These are phyloP conservation scores for Saccharomycopsis babjevae DNA, from an alignment of 805 yeast species.

Conservation along the genomic window DNA sequence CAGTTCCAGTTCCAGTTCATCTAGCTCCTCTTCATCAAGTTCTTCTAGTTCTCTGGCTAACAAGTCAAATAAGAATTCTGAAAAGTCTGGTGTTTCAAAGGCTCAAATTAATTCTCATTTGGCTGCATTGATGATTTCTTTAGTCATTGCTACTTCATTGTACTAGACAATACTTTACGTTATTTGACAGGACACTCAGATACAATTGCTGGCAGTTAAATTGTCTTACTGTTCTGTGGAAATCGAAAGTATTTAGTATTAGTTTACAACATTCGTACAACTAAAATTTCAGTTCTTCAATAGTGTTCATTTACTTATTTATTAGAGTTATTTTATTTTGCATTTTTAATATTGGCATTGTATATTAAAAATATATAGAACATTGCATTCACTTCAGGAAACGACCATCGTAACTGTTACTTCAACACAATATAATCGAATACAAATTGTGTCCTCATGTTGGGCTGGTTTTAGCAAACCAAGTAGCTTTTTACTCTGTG, in stretches of 20 bases:
- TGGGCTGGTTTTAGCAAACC: no score
- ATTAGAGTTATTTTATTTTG: conserved; percentile 1
- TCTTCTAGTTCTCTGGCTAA: conserved; percentile 17
- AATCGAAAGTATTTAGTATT: neutral
- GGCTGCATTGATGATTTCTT: neutral
- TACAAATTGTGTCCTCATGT: no score
- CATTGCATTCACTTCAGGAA: neutral
- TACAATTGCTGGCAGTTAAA: neutral
- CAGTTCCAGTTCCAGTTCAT: conserved; percentile 8
- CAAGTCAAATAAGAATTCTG: conserved; percentile 1
- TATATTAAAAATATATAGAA: neutral
- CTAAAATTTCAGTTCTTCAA: neutral
- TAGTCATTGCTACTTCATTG: neutral
- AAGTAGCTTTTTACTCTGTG: no score
- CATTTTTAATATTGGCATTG: conserved; percentile 1
- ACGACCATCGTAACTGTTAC: neutral
- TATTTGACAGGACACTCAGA: neutral
- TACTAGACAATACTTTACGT: neutral
- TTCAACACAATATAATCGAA: no score
- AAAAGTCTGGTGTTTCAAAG: neutral
- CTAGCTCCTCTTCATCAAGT: conserved; percentile 19
- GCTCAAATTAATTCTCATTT: neutral
- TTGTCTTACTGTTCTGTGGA: neutral
- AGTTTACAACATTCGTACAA: neutral
- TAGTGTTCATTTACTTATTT: neutral